Evolutionary conservation across 805 yeast genomes (phyloP).

Genomic region (Cyberlindnera mycetangii): DNA sequence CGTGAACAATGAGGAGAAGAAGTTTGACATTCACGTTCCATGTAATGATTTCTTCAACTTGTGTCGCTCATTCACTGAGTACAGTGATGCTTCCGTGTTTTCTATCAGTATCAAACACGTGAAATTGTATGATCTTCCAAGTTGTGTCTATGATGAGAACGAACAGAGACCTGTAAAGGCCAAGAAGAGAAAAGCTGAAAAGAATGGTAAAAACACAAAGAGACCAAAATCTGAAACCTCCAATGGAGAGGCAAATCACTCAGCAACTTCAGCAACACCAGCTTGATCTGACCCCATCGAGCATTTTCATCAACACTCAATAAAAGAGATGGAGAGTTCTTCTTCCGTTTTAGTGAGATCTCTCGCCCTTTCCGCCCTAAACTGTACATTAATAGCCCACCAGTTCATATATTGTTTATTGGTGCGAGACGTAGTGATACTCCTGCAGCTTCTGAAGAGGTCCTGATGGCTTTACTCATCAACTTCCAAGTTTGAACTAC

Average conservation of each 20-base stretch:
- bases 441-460: not conserved
- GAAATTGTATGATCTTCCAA: slow-evolving; percentile 77
- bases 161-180: slow-evolving; percentile 71
- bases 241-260: slow-evolving; percentile 1
- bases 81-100: slow-evolving; percentile 50
- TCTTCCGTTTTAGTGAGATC: no score
- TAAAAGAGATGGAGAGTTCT: no score
- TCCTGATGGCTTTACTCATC: not conserved
- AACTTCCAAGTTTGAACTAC: not conserved
- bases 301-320: no score
- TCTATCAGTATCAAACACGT: slow-evolving; percentile 69
- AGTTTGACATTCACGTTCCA: slow-evolving; percentile 82
- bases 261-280: slow-evolving; percentile 2
- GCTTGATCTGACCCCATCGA: not conserved
- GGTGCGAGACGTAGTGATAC: no score
- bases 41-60: slow-evolving; percentile 84
- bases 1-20: slow-evolving; percentile 42
- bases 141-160: slow-evolving; percentile 77
- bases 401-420: not conserved
- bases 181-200: slow-evolving; percentile 49
- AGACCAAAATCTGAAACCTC: slow-evolving; percentile 32
- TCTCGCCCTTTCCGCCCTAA: not conserved
- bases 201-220: slow-evolving; percentile 34
- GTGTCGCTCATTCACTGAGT: slow-evolving; percentile 74
- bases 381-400: not conserved